Evolutionary conservation across 2,329 filamentous ascomycete species (phyloP).

Genomic region (Colletotrichum abscissum): DNA sequence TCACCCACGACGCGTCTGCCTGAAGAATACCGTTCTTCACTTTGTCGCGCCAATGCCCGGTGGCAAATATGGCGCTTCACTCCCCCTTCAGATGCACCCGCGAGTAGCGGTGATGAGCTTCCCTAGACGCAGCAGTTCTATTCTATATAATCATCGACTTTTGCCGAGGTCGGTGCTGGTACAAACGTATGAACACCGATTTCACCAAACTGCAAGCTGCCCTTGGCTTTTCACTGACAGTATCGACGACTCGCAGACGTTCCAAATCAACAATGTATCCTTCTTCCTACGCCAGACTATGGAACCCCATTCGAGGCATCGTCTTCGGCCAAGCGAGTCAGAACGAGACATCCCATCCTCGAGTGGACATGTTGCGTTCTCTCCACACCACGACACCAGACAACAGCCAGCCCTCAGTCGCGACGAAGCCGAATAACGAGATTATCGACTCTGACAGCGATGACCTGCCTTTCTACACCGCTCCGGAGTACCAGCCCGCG

Average conservation of each 20-base stretch:
- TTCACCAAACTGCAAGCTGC: background rate
- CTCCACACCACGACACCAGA: constrained; percentile 12
- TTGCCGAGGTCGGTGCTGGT: background rate
- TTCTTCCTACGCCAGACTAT: constrained; percentile 43
- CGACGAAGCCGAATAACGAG: background rate
- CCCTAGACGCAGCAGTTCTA: background rate
- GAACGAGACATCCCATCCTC: constrained; percentile 25
- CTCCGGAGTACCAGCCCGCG: constrained; percentile 4
- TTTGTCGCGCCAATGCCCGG: constrained; percentile 44
- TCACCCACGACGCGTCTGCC: constrained; percentile 45
- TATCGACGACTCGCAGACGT: background rate
- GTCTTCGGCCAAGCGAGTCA: constrained; percentile 39
- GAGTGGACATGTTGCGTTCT: constrained; percentile 6
- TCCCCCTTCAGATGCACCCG: constrained; percentile 39
- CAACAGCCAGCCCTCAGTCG: background rate
- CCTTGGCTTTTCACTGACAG: background rate
- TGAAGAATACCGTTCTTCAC: constrained; percentile 30
- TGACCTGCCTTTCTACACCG: constrained; percentile 17
- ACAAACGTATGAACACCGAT: background rate
- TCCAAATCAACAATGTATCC: constrained; percentile 41
- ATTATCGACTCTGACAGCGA: constrained; percentile 14
- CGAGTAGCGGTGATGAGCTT: constrained; percentile 36
- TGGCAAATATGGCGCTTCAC: constrained; percentile 47
- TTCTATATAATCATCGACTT: background rate
- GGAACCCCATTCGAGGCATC: constrained; percentile 48